Percentiles rank a stretch among this genome's conserved stretches.
Evolutionary conservation across 2,329 filamentous ascomycete species (phyloP).

Genomic region (Metarhizium robertsii): DNA sequence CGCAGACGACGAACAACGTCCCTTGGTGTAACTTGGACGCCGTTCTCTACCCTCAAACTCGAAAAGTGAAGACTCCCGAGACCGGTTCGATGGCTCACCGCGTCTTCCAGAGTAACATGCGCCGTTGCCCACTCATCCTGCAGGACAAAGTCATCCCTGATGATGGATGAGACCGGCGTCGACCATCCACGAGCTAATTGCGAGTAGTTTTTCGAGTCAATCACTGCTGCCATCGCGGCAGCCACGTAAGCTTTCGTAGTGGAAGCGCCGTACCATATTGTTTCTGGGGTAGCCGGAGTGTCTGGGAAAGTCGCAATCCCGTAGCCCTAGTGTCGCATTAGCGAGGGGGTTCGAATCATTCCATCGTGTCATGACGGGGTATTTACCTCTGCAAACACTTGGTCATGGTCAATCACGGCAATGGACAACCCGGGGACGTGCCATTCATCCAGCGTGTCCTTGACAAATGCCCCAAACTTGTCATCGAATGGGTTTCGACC

Average conservation of each 20-base stretch:
- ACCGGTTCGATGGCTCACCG: conserved; percentile 42
- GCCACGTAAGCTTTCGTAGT: conserved; percentile 48
- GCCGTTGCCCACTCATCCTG: conserved; percentile 33
- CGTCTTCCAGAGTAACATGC: conserved; percentile 44
- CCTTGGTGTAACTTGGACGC: conserved; percentile 18
- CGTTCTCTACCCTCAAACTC: conserved; percentile 16
- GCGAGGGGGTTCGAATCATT: not conserved
- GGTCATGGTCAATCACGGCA: conserved; percentile 17
- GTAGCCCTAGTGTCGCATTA: conserved; percentile 14
- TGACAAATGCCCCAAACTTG: conserved; percentile 9
- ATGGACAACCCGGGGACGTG: conserved; percentile 18
- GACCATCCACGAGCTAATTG: conserved; percentile 30
- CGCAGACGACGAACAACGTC: conserved; percentile 33
- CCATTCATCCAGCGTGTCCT: conserved; percentile 14
- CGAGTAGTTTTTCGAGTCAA: conserved; percentile 30
- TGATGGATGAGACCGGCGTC: conserved; percentile 34
- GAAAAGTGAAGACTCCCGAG: conserved; percentile 31
- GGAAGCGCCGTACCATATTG: conserved; percentile 45
- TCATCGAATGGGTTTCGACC: conserved; percentile 9
- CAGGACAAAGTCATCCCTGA: conserved; percentile 43
- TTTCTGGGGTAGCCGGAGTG: conserved; percentile 32
- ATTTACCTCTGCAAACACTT: conserved; percentile 15
- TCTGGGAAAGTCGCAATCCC: conserved; percentile 23
- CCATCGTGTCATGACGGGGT: not conserved
- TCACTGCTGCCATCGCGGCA: conserved; percentile 38